A percentile compares a stretch with the other conserved stretches of the same genome.
Conservation (phyloP, 306 rosid species). For the Lathyrus oleraceus region DNA sequence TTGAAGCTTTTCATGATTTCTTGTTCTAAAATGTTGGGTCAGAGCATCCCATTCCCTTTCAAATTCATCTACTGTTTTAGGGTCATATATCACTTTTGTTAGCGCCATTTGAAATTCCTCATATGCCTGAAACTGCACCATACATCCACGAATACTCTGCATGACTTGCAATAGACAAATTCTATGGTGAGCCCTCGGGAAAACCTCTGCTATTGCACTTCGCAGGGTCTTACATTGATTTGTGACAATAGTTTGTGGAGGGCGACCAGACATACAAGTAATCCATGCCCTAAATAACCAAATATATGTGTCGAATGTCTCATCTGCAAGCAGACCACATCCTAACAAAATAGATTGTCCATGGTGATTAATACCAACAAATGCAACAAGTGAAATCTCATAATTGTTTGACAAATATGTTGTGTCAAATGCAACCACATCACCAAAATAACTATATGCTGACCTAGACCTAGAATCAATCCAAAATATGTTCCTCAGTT, state of each 20-base stretch:
- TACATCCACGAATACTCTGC: conserved; percentile 69
- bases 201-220: conserved; percentile 83
- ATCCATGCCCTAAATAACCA: conserved; percentile 98
- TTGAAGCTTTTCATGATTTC: conserved; percentile 59
- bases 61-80: conserved; percentile 74
- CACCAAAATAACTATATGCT: conserved; percentile 78
- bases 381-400: conserved; percentile 77
- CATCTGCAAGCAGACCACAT: conserved; percentile 86
- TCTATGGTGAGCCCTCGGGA: conserved; percentile 87
- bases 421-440: conserved; percentile 75
- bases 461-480: conserved; percentile 85
- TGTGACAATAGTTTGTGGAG: conserved; percentile 87
- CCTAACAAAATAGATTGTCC: conserved; percentile 74
- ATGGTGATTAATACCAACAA: conserved; percentile 91
- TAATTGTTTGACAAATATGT: conserved; percentile 73
- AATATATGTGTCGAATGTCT: conserved; percentile 70
- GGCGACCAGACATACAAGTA: conserved; percentile 89
- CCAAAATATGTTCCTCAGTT: conserved; percentile 85
- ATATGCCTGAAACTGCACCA: conserved; percentile 61
- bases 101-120: conserved; percentile 64
- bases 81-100: conserved; percentile 53
- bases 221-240: conserved; percentile 66
- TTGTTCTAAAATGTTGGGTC: conserved; percentile 63
- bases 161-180: conserved; percentile 60
- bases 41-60: conserved; percentile 82